Evolutionary conservation across 2,329 filamentous ascomycete species (phyloP), one percentile per base, ranked within the genome.

Genomic region (Trichoderma afroharzianum): DNA sequence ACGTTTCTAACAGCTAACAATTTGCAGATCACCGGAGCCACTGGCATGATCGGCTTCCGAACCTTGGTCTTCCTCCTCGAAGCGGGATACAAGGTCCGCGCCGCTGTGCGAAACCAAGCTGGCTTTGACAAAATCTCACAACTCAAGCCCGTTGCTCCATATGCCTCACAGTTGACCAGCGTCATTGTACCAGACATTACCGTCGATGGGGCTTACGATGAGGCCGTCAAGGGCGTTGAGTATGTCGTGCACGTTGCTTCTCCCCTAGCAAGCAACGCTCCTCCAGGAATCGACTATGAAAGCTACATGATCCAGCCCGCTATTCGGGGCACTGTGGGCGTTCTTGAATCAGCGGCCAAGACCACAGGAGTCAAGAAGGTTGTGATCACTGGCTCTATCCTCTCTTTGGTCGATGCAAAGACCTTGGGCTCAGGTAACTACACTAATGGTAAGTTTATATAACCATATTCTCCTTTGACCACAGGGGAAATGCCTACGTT

Each of bases 311-410:
- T 82, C 14, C 73, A 77, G 21, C 79, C 81, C 1, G 79, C 80
- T 26, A 75, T 84, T 28, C 76, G 79, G 43, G 81, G 80, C 9
- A 84, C 81, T 0, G 66, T 79, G 1, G 76, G 76, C 8, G 78
- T 85, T 4, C 76, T 85, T 1, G 73, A 80, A 28, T 78, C 82
- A 0, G 83, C 83, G 1, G 47, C 75, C 11, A 80, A 80, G 67
- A 71, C 71, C 4, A 73, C 75, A 1, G 78, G 75, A 0, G 76
- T 86, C 12, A 77, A 80, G 71, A 78, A 81, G n/a, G 74, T 85
- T 6, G 80, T 85, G 21, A 82, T 86, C 68, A 85, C 84, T 1
- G 81, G 78, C 6, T 84, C 82, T 3, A 76, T 79, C 15, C 75
- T 73, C 1, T 77, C 79, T 28, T 69, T 77, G 18, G 26, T 33